Conservation (phyloP, 345 rosid species). For the Rhodomyrtus tomentosa region DNA sequence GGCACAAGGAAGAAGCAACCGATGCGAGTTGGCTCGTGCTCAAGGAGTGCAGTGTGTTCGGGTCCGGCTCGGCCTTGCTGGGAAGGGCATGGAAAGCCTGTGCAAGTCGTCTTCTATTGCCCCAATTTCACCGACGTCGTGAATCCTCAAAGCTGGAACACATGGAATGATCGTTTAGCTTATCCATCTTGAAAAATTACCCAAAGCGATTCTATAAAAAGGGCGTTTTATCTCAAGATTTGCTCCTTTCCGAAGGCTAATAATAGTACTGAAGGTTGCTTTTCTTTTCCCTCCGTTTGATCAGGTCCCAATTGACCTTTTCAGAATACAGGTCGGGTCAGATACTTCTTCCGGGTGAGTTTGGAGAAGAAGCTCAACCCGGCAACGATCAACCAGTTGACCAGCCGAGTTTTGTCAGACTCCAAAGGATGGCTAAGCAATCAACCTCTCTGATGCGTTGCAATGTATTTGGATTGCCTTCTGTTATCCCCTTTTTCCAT, state of each 20-base stretch:
- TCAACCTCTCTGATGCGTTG: neutral
- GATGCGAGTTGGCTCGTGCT: slow-evolving; percentile 45
- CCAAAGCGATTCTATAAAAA: neutral
- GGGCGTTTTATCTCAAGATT: neutral
- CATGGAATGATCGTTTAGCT: slow-evolving; percentile 11
- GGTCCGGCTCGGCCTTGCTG: slow-evolving; percentile 22
- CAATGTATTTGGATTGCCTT: neutral
- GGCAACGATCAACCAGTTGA: neutral
- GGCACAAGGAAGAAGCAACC: slow-evolving; percentile 29
- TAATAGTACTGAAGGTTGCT: neutral
- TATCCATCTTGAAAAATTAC: neutral
- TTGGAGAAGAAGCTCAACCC: slow-evolving; percentile 27
- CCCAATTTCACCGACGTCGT: slow-evolving; percentile 18
- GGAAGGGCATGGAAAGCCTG: slow-evolving; percentile 47
- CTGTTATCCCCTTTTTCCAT: neutral
- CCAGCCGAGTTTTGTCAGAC: slow-evolving; percentile 24
- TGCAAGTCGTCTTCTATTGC: slow-evolving; percentile 30
- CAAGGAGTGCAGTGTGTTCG: slow-evolving; percentile 29
- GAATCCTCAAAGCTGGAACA: slow-evolving; percentile 30
- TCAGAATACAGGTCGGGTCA: slow-evolving; percentile 26
- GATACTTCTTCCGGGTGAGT: slow-evolving; percentile 18
- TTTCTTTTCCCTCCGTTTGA: neutral
- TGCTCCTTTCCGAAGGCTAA: neutral
- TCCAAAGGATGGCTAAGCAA: slow-evolving; percentile 32
- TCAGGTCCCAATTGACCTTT: slow-evolving; percentile 21